A percentile compares a stretch with the other conserved stretches of the same genome.
These are phyloP conservation scores for Rosa rugosa DNA, from an alignment of 306 rosid species.

Conservation along the genomic window DNA sequence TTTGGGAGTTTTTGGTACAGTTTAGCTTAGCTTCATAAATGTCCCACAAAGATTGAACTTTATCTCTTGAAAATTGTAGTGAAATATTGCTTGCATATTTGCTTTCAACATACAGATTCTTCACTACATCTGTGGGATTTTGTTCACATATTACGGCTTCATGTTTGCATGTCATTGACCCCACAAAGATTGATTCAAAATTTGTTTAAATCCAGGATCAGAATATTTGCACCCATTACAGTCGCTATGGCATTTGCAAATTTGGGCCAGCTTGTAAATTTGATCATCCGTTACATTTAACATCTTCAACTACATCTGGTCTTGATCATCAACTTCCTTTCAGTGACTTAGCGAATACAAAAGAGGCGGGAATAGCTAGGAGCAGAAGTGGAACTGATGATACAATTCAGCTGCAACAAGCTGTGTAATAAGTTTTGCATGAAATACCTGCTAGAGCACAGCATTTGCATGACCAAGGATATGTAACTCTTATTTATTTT, in stretches of 20 bases:
- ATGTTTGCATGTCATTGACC: constrained; percentile 5
- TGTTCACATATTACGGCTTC: background rate
- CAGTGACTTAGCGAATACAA: constrained; percentile 34
- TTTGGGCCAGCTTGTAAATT: constrained; percentile 89
- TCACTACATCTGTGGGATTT: background rate
- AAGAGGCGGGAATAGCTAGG: constrained; percentile 47
- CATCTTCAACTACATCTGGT: constrained; percentile 41
- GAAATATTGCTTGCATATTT: background rate
- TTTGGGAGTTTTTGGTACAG: background rate
- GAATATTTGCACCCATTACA: constrained; percentile 67
- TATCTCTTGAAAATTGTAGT: background rate
- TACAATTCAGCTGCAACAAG: constrained; percentile 38
- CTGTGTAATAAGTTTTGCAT: constrained; percentile 34
- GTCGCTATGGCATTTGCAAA: constrained; percentile 92
- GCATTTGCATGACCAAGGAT: constrained; percentile 35
- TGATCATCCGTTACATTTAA: constrained; percentile 54
- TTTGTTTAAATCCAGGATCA: constrained; percentile 62
- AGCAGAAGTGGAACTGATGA: constrained; percentile 43
- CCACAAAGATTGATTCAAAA: constrained; percentile 8
- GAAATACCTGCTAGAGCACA: constrained; percentile 34
- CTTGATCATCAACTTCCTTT: constrained; percentile 48
- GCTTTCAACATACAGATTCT: background rate
- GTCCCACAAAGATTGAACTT: background rate
- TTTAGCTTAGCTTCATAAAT: background rate
- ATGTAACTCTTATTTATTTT: constrained; percentile 33